phyloP scores from a whole-genome alignment of 768 basidiomycete species.

The Tricholoma sp. region DNA sequence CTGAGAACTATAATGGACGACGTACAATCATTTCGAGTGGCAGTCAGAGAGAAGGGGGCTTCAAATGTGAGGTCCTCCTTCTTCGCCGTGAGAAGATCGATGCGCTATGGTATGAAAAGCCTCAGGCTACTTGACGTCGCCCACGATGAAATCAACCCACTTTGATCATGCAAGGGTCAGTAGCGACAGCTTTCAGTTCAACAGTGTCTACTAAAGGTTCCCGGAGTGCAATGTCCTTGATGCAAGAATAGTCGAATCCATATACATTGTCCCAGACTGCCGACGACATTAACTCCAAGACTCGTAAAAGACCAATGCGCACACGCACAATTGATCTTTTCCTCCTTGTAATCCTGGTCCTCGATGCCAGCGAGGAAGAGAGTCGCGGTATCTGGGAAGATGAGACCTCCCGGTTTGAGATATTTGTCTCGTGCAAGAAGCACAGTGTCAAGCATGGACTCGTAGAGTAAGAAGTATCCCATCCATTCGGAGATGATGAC shows the following conservation, averaged over 20 bases:
- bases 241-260: constrained; percentile 98
- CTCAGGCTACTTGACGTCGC: neutral
- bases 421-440: constrained; percentile 96
- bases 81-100: constrained; percentile 85
- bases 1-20: constrained; percentile 7
- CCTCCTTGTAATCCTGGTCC: constrained; percentile 99
- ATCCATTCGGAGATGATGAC: constrained; percentile 99
- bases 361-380: constrained; percentile 96
- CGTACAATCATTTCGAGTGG: constrained; percentile 90
- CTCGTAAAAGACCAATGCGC: neutral
- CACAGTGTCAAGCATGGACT: constrained; percentile 99
- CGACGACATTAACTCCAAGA: constrained; percentile 4
- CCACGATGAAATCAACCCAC: constrained; percentile 31
- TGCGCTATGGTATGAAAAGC: constrained; percentile 46
- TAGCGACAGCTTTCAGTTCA: constrained; percentile 91
- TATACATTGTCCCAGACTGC: constrained; percentile 99
- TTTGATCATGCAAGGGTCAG: constrained; percentile 87
- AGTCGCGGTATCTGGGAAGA: constrained; percentile 94
- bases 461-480: constrained; percentile 99
- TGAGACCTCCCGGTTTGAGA: constrained; percentile 82
- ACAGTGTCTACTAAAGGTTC: constrained; percentile 99
- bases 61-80: constrained; percentile 93
- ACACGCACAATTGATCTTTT: constrained; percentile 95
- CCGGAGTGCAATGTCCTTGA: constrained; percentile 95
- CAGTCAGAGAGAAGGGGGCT: constrained; percentile 71